Conservation (phyloP, 805 yeast species). For the Phaffomyces antillensis region DNA sequence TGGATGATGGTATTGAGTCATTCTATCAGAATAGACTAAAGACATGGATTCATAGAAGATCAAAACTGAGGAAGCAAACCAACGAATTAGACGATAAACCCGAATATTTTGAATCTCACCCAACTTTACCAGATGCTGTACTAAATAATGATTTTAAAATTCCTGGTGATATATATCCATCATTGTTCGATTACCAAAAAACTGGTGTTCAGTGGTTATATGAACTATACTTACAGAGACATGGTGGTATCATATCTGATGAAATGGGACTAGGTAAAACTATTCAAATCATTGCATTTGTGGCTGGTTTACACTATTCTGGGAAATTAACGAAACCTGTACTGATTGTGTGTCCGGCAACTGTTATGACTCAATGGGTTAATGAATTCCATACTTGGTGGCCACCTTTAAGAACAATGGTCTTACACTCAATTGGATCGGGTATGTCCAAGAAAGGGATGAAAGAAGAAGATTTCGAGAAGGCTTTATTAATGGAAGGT, state of each 20-base stretch:
- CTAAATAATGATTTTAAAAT: slow-evolving; percentile 62
- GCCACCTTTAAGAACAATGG: slow-evolving; percentile 86
- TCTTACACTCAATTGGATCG: slow-evolving; percentile 86
- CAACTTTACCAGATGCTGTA: slow-evolving; percentile 65
- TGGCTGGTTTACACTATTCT: slow-evolving; percentile 87
- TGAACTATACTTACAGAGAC: slow-evolving; percentile 81
- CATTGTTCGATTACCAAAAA: slow-evolving; percentile 86
- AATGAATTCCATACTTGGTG: slow-evolving; percentile 95
- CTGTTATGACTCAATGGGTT: slow-evolving; percentile 96
- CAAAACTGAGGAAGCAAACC: slow-evolving; percentile 25
- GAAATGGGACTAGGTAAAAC: slow-evolving; percentile 99
- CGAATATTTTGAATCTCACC: slow-evolving; percentile 78
- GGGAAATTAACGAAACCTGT: slow-evolving; percentile 70
- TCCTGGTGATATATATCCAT: slow-evolving; percentile 87
- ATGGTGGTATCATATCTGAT: slow-evolving; percentile 95
- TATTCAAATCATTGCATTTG: slow-evolving; percentile 81
- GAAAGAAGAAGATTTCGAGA: slow-evolving; percentile 47
- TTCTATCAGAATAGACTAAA: slow-evolving; percentile 53
- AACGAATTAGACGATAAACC: slow-evolving; percentile 19
- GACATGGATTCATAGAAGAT: slow-evolving; percentile 52
- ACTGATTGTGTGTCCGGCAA: slow-evolving; percentile 90
- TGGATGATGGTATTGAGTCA: slow-evolving; percentile 79
- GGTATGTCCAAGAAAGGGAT: slow-evolving; percentile 50
- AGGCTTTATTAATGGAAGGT: slow-evolving; percentile 33
- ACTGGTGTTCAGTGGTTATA: slow-evolving; percentile 98